Evolutionary conservation across 169 alveolate genomes (phyloP).

Genomic region (Plasmodium reichenowi): DNA sequence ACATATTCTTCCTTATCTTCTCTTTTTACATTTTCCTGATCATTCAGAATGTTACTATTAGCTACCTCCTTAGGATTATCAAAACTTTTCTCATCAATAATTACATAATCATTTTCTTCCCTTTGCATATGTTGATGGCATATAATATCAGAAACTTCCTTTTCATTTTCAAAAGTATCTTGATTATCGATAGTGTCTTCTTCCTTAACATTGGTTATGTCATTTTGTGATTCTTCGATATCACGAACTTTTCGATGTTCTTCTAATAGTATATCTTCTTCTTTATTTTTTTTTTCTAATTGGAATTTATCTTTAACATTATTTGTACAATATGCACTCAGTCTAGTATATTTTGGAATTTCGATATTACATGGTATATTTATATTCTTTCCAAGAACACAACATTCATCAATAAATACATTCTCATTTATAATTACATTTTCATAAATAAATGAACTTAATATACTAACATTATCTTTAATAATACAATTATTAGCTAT

Average conservation of each 20-base stretch:
- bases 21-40: neutral
- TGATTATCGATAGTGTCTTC: too few species aligned
- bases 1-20: conserved; percentile 5
- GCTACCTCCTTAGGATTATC: too few species aligned
- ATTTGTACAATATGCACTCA: conserved; percentile 25
- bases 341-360: conserved; percentile 24
- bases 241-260: too few species aligned
- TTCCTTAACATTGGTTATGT: too few species aligned
- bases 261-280: neutral
- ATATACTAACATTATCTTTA: conserved; percentile 39
- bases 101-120: conserved; percentile 1
- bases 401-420: conserved; percentile 62
- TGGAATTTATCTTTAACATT: conserved; percentile 19
- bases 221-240: too few species aligned
- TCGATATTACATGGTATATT: conserved; percentile 21
- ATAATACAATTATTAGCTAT: conserved; percentile 47
- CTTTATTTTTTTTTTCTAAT: conserved; percentile 1
- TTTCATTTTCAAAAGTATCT: neutral
- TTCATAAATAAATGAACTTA: conserved; percentile 63
- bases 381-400: conserved; percentile 58
- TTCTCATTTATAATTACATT: conserved; percentile 31
- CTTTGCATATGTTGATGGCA: neutral
- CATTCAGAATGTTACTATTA: too few species aligned
- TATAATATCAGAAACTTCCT: neutral
- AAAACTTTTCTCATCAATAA: neutral